Evolutionary conservation across 2,329 filamentous ascomycete genomes (phyloP), one percentile per base, ranked within the genome.

Genomic region (Xylaria polymorpha): DNA sequence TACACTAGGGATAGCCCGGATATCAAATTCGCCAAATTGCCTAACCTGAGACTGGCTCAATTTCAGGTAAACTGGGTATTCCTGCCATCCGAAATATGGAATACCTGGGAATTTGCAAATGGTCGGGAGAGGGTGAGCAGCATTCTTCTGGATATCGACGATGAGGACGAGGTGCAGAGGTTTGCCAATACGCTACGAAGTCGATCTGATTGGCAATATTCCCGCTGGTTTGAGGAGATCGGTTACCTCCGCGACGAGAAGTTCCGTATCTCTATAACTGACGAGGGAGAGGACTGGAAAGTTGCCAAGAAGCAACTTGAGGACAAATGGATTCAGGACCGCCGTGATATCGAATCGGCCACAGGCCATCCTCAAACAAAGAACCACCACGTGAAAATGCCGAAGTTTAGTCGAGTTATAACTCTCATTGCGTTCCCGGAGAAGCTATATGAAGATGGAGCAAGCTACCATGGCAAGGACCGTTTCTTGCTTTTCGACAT

Each of bases 401-500:
- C 58, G 29, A 15, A 51, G 20, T 61, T 61, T n/a, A 35, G 58
- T 12, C 44, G 58, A 41, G 58, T 61, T 35, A 20, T 60, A 9
- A n/a, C 1, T 8, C 20, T 39, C 15, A 4, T 37, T 7, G n/a
- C 51, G 9, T 53, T 37, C 18, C 32, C 51, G 10, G 51, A 56
- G 32, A 1, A 39, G 8, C 12, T 6, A 4, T 56, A 37, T 10
- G 3, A 35, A n/a, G 25, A 56, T 15, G 32, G n/a, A 39, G n/a
- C 9, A 51, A 14, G 2, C 7, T 51, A 14, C 18, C 12, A 14
- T 37, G 29, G 29, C 10, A 20, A 55, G 48, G 7, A 37, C 0
- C 4, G 4, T 20, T 37, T 56, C 35, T 6, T 56, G 18, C 32
- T 56, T 20, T 56, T 56, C 10, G 9, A 56, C 12, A 15, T 15